Evolutionary conservation across 768 basidiomycete genomes (phyloP).

Genomic region (Astraeus odoratus): DNA sequence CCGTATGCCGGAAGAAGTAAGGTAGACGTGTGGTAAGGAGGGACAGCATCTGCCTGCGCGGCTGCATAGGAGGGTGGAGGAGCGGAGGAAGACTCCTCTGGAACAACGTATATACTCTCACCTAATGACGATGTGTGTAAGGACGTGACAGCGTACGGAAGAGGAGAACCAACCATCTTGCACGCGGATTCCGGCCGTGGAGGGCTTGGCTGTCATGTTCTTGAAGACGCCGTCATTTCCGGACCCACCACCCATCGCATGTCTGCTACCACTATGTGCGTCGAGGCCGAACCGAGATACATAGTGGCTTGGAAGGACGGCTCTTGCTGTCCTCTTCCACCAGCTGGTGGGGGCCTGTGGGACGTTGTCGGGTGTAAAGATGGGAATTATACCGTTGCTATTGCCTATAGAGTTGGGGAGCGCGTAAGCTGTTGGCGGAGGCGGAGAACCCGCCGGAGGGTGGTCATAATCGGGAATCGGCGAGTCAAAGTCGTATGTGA

Average conservation of each 20-base stretch:
- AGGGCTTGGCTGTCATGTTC: constrained; percentile 87
- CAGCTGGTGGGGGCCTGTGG: constrained; percentile 28
- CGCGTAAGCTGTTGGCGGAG: constrained; percentile 53
- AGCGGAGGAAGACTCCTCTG: constrained; percentile 77
- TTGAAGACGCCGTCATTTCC: constrained; percentile 91
- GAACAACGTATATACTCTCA: constrained; percentile 66
- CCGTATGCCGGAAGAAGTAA: constrained; percentile 68
- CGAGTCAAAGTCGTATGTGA: constrained; percentile 73
- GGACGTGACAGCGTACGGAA: too few species aligned
- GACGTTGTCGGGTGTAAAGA: constrained; percentile 30
- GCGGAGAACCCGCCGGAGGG: constrained; percentile 81
- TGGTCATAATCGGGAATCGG: constrained; percentile 60
- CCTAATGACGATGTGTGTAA: constrained; percentile 39
- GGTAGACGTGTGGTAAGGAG: constrained; percentile 96
- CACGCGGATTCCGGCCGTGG: constrained; percentile 44
- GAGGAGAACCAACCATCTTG: constrained; percentile 48
- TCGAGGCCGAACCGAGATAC: constrained; percentile 40
- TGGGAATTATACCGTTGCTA: constrained; percentile 63
- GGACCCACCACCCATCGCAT: constrained; percentile 53
- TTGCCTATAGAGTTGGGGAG: constrained; percentile 70
- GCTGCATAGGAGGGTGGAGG: constrained; percentile 88
- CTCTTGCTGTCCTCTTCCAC: constrained; percentile 52
- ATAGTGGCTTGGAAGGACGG: constrained; percentile 50
- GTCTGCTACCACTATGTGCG: constrained; percentile 29
- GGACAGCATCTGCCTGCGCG: constrained; percentile 92